Conservation (phyloP, 2,329 filamentous ascomycete genomes). For the Epichloe bromicola region DNA sequence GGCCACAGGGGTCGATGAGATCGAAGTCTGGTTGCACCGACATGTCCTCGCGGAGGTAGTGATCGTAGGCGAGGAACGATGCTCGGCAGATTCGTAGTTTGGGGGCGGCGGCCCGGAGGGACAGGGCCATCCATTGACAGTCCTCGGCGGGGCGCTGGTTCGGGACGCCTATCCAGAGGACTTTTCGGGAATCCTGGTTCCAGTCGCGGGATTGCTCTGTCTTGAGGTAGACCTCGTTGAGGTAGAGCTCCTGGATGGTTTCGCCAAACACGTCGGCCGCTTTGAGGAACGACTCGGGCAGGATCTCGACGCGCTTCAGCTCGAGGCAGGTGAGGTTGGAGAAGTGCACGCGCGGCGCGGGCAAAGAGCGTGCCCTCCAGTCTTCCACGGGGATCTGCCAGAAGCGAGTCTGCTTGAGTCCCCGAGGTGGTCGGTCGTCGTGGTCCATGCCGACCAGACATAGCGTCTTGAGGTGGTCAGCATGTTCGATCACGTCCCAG, state of each 20-base stretch:
- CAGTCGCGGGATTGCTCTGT: slow-evolving; percentile 21
- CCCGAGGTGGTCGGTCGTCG: slow-evolving; percentile 23
- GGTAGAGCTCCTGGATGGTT: slow-evolving; percentile 30
- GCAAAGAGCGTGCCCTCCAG: slow-evolving; percentile 27
- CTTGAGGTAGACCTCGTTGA: slow-evolving; percentile 33
- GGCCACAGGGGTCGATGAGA: slow-evolving; percentile 27
- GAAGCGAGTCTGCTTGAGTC: slow-evolving; percentile 25
- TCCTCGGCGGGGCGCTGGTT: slow-evolving; percentile 25
- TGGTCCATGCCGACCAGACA: slow-evolving; percentile 34
- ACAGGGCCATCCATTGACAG: slow-evolving; percentile 29
- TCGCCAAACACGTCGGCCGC: slow-evolving; percentile 22
- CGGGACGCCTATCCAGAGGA: slow-evolving; percentile 33
- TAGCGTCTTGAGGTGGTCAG: slow-evolving; percentile 30
- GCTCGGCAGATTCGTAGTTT: slow-evolving; percentile 29
- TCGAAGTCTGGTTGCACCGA: slow-evolving; percentile 21
- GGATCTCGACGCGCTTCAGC: slow-evolving; percentile 28
- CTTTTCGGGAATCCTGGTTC: slow-evolving; percentile 20
- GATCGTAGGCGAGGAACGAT: slow-evolving; percentile 30
- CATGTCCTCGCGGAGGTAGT: slow-evolving; percentile 22
- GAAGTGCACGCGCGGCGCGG: slow-evolving; percentile 22
- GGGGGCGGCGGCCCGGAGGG: slow-evolving; percentile 22
- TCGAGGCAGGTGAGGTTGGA: slow-evolving; percentile 29
- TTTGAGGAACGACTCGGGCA: slow-evolving; percentile 21
- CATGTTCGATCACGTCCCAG: slow-evolving; percentile 36
- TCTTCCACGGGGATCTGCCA: slow-evolving; percentile 24